Base-by-base conservation (phyloP, 805 yeast species). In the Myxozyma neglecta region DNA sequence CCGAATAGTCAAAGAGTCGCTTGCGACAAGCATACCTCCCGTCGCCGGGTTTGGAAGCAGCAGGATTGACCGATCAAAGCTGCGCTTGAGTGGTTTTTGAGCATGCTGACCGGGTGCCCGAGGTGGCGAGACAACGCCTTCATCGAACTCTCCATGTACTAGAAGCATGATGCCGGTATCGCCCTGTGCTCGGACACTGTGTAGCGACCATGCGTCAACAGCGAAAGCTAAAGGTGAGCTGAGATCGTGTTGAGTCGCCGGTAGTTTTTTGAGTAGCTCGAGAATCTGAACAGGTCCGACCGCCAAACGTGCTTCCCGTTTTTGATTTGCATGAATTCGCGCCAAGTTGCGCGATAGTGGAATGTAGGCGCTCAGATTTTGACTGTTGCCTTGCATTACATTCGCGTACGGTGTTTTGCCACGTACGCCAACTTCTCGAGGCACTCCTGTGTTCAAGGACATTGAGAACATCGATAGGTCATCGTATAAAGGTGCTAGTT, bases 1-100 rank as follows among this genome's bases (percentile, higher is more conserved):
- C 65, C 96, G 84, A 3, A 94, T 75, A 14, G 85, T 79, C 56
- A 94, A 77, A 72, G 89, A 73, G 74, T 94, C 99, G 39, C 96
- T 87, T 14, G 96, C 97, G 36, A 94, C 85, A n/a, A 90, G 78
- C 78, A 90, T 83, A 36, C 83, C 77, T 4, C 91, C 88, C 59
- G 81, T 81, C 16, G 85, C 82, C 13, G 86, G 87, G 1, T 86
- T 86, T 13, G 89, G 85, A 1, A 91, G 86, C 32, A 89, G 77
- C n/a, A 89, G 79, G 72, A 94, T 85, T 0, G 87, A 80, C 71
- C 99, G 81, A 73, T 94, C 99, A 74, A 94, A 94, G 9, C 94
- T 84, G 72, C 94, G 87, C 67, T 79, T 80, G 40, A 86, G 75
- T 43, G 69, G 42, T 64, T 60, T 57, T 18, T 14, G 18, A 74